A percentile compares a stretch with the other conserved stretches of the same genome.
phyloP scores from a whole-genome alignment of 2,329 filamentous ascomycete species.

The Leptographium radiaticola region DNA sequence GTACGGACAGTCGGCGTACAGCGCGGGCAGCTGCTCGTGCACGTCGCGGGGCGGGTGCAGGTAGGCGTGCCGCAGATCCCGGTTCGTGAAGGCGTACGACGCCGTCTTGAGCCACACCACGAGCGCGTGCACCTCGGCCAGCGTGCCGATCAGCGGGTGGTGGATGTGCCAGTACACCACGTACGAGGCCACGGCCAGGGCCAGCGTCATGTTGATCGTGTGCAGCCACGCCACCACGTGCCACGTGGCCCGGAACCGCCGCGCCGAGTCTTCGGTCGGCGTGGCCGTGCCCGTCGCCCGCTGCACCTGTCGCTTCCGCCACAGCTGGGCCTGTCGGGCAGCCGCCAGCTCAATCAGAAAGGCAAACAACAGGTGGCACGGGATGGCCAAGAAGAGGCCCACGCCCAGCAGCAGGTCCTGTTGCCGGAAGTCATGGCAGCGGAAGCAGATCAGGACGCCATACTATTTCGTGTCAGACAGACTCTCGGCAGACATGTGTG shows the following conservation, averaged over 20 bases:
- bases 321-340: slow-evolving; percentile 61
- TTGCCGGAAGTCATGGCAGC: slow-evolving; percentile 74
- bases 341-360: slow-evolving; percentile 81
- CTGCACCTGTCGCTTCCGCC: slow-evolving; percentile 35
- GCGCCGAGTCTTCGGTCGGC: slow-evolving; percentile 47
- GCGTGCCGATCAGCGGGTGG: slow-evolving; percentile 84
- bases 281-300: slow-evolving; percentile 26
- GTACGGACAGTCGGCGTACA: slow-evolving; percentile 78
- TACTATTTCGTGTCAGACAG: slow-evolving; percentile 46
- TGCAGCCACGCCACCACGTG: slow-evolving; percentile 67
- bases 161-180: slow-evolving; percentile 85
- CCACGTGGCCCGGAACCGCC: slow-evolving; percentile 66
- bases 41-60: slow-evolving; percentile 60
- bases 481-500: no score
- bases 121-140: slow-evolving; percentile 82
- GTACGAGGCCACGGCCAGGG: slow-evolving; percentile 66
- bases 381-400: slow-evolving; percentile 73
- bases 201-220: slow-evolving; percentile 69
- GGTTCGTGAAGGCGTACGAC: slow-evolving; percentile 93
- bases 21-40: slow-evolving; percentile 58
- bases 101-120: slow-evolving; percentile 94
- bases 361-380: slow-evolving; percentile 79
- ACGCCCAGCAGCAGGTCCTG: slow-evolving; percentile 66
- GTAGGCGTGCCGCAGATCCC: slow-evolving; percentile 83
- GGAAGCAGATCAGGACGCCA: slow-evolving; percentile 83